Evolutionary conservation across 1,284 basidiomycete species (phyloP).

Genomic region (Tilletia caries): DNA sequence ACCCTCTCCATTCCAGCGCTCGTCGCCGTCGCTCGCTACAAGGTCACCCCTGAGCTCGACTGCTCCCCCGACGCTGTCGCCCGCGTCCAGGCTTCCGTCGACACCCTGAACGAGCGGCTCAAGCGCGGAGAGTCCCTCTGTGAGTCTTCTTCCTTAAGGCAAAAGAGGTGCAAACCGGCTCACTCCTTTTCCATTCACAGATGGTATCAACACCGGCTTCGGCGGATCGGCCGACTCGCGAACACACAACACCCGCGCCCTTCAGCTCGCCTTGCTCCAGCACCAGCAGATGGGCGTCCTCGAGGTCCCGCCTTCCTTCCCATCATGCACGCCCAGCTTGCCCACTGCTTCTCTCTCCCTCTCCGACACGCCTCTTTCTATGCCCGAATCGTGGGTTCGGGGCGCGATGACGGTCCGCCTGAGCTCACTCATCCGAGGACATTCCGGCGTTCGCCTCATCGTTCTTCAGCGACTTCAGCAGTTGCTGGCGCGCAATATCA

Average conservation of each 20-base stretch:
- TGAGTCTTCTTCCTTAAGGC: conserved; percentile 3
- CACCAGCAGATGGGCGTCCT: conserved; percentile 46
- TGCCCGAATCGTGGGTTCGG: conserved; percentile 81
- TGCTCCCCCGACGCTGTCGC: conserved; percentile 26
- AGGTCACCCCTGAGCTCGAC: conserved; percentile 36
- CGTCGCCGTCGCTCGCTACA: conserved; percentile 37
- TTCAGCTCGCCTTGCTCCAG: conserved; percentile 44
- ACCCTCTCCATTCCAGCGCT: conserved; percentile 35
- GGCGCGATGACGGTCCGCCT: conserved; percentile 80
- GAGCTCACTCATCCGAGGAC: conserved; percentile 69
- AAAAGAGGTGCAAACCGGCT: conserved; percentile 16
- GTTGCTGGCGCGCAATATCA: conserved; percentile 66
- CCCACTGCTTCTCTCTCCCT: conserved; percentile 16
- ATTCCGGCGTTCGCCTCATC: conserved; percentile 77
- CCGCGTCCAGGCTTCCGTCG: conserved; percentile 41
- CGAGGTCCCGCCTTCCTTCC: conserved; percentile 33
- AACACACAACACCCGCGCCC: conserved; percentile 37
- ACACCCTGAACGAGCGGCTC: conserved; percentile 33
- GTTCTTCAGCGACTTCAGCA: conserved; percentile 74
- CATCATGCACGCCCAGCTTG: conserved; percentile 32
- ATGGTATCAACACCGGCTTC: conserved; percentile 38
- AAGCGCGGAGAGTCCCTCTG: conserved; percentile 41
- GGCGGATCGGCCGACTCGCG: conserved; percentile 44
- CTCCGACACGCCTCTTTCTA: conserved; percentile 24
- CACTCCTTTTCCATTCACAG: not conserved